Percentiles rank a stretch among this genome's conserved stretches.
phyloP scores from a whole-genome alignment of 805 yeast genomes.

The Metschnikowia shivogae region DNA sequence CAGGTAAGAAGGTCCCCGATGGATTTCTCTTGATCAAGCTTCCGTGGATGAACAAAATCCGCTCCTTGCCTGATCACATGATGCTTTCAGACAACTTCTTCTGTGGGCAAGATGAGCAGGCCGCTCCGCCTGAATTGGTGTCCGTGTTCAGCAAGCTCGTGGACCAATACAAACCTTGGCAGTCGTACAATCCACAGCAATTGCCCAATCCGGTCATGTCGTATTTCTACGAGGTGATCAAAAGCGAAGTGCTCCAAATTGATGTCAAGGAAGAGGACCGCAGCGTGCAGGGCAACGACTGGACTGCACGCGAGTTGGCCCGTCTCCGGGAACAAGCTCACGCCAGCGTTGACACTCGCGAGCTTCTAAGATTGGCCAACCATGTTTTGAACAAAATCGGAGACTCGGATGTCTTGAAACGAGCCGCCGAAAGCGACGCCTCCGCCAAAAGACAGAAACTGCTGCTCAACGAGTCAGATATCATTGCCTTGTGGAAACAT shows the following conservation, averaged over 20 bases:
- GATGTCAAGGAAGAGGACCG: conserved; percentile 24
- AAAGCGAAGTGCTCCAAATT: conserved; percentile 61
- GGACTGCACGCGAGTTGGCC: conserved; percentile 11
- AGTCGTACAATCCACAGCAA: conserved; percentile 51
- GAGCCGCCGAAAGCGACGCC: conserved; percentile 9
- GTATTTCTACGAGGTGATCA: conserved; percentile 61
- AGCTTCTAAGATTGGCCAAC: conserved; percentile 6
- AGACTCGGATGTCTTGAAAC: conserved; percentile 9
- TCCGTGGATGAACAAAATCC: conserved; percentile 74
- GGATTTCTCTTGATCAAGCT: conserved; percentile 68
- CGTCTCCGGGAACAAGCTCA: conserved; percentile 6
- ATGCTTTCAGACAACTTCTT: conserved; percentile 8
- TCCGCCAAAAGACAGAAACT: conserved; percentile 7
- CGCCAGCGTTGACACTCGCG: conserved; percentile 1
- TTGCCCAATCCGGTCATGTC: conserved; percentile 64
- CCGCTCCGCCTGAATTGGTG: conserved; percentile 17
- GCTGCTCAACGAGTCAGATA: conserved; percentile 30
- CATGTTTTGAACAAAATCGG: conserved; percentile 8
- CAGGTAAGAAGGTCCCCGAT: conserved; percentile 42
- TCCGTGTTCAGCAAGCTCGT: conserved; percentile 23
- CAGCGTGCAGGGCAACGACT: conserved; percentile 13
- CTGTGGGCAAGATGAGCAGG: conserved; percentile 8
- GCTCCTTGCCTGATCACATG: conserved; percentile 53
- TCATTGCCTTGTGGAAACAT: conserved; percentile 41
- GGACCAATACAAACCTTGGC: conserved; percentile 38